Evolutionary conservation across 2,329 filamentous ascomycete species (phyloP).

Genomic region (Ceratocystis eucalypticola): DNA sequence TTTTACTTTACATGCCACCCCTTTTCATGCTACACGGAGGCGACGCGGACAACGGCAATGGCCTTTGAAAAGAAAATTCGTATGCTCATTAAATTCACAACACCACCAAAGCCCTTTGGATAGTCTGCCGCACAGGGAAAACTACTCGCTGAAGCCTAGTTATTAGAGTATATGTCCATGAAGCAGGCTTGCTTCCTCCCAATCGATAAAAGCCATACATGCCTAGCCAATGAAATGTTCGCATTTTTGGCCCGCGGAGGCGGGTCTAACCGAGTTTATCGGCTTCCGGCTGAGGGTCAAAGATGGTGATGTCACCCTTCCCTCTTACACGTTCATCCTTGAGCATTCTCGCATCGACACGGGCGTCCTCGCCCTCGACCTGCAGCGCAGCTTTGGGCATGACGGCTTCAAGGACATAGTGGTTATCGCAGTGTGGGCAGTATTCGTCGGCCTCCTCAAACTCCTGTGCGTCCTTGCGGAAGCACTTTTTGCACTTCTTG

Average conservation of each 20-base stretch:
- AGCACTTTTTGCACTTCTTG: slow-evolving; percentile 98
- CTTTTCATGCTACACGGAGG: not conserved
- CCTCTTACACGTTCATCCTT: slow-evolving; percentile 68
- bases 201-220: not conserved
- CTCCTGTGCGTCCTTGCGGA: slow-evolving; percentile 81
- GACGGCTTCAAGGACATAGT: slow-evolving; percentile 83
- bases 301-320: slow-evolving; percentile 50
- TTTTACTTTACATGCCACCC: not conserved
- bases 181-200: not conserved
- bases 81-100: slow-evolving; percentile 16
- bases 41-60: too few species aligned
- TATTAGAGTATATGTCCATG: not conserved
- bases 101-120: not conserved
- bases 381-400: slow-evolving; percentile 71
- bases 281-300: slow-evolving; percentile 61
- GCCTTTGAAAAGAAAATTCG: not conserved
- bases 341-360: slow-evolving; percentile 79
- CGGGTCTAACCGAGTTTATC: slow-evolving; percentile 57
- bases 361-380: slow-evolving; percentile 80
- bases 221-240: not conserved
- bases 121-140: not conserved
- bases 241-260: not conserved
- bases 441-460: slow-evolving; percentile 98
- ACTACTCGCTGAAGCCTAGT: not conserved
- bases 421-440: slow-evolving; percentile 98